Conservation (phyloP, 2,329 filamentous ascomycete species). For the Penicillium concentricum region DNA sequence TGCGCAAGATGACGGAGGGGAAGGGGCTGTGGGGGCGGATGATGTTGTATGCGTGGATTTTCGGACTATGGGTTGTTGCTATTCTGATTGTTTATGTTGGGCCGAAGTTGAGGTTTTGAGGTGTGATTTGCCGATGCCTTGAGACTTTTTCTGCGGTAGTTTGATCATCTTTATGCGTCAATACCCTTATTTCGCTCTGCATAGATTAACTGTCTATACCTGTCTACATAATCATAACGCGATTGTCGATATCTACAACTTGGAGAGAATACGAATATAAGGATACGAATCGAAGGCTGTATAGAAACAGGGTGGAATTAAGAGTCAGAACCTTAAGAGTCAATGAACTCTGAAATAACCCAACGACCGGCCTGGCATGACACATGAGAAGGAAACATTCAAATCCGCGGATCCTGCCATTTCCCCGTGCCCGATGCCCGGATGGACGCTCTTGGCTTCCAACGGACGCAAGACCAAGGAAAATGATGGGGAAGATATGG, state of each 20-base stretch:
- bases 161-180: background rate
- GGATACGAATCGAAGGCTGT: background rate
- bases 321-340: conserved; percentile 25
- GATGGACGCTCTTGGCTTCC: conserved; percentile 25
- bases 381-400: conserved; percentile 39
- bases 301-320: conserved; percentile 4
- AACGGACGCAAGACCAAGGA: conserved; percentile 28
- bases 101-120: conserved; percentile 80
- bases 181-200: background rate
- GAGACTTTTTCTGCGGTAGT: background rate
- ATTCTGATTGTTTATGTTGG: conserved; percentile 79
- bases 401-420: conserved; percentile 31
- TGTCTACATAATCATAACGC: background rate
- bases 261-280: background rate
- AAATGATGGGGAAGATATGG: conserved; percentile 30
- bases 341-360: conserved; percentile 32
- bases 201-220: background rate
- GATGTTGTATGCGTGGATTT: conserved; percentile 81
- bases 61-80: conserved; percentile 73
- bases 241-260: background rate
- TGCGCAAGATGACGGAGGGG: conserved; percentile 81
- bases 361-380: conserved; percentile 37
- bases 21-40: conserved; percentile 83
- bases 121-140: background rate
- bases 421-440: conserved; percentile 27